Base-by-base conservation (phyloP, 768 basidiomycete species). In the Scleroderma bovista region DNA sequence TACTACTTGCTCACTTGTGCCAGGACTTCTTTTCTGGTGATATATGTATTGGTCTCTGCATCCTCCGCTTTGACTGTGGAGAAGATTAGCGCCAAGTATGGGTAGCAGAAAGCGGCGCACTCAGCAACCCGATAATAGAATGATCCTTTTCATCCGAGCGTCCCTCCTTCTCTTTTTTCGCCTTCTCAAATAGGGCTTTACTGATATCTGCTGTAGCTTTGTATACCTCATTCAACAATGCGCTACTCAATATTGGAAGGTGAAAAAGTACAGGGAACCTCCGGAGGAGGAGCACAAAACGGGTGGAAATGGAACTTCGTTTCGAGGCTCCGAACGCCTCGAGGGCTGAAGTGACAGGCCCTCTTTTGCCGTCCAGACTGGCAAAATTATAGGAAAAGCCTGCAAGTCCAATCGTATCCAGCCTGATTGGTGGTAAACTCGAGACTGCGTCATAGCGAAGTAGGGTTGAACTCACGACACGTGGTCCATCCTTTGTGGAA, bases 311-410 rank as follows among this genome's bases (percentile, higher is more conserved):
- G 13, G 51, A 7, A 24, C 34, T 22, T 2, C 54, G 48, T 54
- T 15, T 51, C 43, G 10, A 42, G 6, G 57, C 38, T 6, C 64
- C 63, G 43, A 71, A 62, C 0, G 57, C 51, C 3, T 55, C 58
- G 3, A 43, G 41, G n/a, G 24, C 24, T 16, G 6, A 16, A 11
- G 60, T 55, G 11, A 72, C 66, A 1, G 61, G 40, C 7, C 61
- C 46, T 3, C 17, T 42, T 51, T 71, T 66, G 8, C 74, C 73
- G 2, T 69, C 65, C n/a, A 77, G 62, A 0, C 72, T 58, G 11
- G 68, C 68, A 52, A 77, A 77, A 52, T 75, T 66, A 57, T 75
- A 72, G 6, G 72, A 69, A 55, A 77, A 74, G 0, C 75, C 70
- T 2, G 72, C 72, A 40, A 74, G 69, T 9, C 76, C 74, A 42